Evolutionary conservation across 2,329 filamentous ascomycete genomes (phyloP), one percentile per base, ranked within the genome.

Genomic region (Epichloe scottii): DNA sequence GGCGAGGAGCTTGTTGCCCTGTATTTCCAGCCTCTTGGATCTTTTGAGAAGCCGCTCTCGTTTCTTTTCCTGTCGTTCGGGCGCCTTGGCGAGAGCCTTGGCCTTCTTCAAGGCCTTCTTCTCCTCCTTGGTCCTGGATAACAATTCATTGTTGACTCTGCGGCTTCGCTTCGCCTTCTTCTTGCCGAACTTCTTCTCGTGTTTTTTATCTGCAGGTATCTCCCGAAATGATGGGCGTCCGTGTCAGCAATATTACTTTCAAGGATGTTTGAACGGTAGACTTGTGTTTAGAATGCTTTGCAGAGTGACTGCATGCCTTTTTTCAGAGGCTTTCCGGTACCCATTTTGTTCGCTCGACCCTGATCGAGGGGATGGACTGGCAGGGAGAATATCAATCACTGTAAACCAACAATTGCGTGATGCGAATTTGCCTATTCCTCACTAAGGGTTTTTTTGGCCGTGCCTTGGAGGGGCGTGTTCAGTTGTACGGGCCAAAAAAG

Each of bases 1-100:
- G 1, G 58, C 59, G 56, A 71, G 57, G 35, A 77, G 53, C 60
- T 69, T 68, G 21, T 61, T 55, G 2, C 66, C 70, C 59, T 73
- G 62, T 3, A 57, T 59, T 58, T 72, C 67, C 37, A 73, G 63
- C 58, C 68, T 68, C 26, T 70, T 53, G 10, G 62, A 59, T 51
- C 68, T 67, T n/a, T 54, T 54, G 23, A 68, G 62, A 47, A 73
- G 56, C 19, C 66, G 66, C 47, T 62, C 58, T 39, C 64, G 66
- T 46, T 62, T 65, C 63, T 69, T 71, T 54, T 71, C 68, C 7
- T 61, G 55, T 56, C 69, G 69, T 46, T 44, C 53, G n/a, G 57
- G 54, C 50, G 62, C 61, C 41, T 58, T 60, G 11, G 57, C 46
- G 40, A 54, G 51, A 42, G 54, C 56, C 52, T 65, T 66, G 51